These are phyloP conservation scores for Leccinum subtestaceum DNA, from an alignment of 768 basidiomycete genomes.

Conservation along the genomic window DNA sequence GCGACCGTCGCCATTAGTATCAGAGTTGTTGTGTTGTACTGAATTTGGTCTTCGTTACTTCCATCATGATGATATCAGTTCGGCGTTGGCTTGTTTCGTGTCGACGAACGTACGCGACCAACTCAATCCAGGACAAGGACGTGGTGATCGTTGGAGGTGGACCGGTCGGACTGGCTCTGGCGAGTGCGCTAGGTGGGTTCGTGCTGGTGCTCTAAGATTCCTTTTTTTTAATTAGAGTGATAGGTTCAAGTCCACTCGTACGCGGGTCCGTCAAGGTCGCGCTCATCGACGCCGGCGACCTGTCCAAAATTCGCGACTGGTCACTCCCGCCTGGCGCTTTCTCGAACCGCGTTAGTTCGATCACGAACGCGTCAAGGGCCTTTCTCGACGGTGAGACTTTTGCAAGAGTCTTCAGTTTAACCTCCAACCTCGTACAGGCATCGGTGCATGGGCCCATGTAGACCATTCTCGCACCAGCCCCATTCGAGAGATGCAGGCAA, in stretches of 20 bases:
- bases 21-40: neutral
- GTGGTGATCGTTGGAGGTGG: conserved; percentile 95
- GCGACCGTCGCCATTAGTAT: conserved; percentile 42
- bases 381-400: conserved; percentile 59
- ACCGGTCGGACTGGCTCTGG: conserved; percentile 86
- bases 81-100: neutral
- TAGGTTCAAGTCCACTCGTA: conserved; percentile 54
- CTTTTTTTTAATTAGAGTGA: neutral
- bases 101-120: conserved; percentile 18
- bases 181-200: conserved; percentile 74
- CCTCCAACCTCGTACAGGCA: conserved; percentile 44
- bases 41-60: neutral
- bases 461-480: conserved; percentile 64
- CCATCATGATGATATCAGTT: neutral
- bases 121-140: conserved; percentile 57
- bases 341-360: conserved; percentile 84
- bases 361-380: conserved; percentile 68
- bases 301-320: conserved; percentile 72
- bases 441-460: conserved; percentile 80
- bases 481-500: conserved; percentile 83
- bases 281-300: conserved; percentile 79
- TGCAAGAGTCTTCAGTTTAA: neutral
- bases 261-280: conserved; percentile 59
- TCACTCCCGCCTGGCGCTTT: conserved; percentile 47
- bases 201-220: neutral